Conservation (phyloP, 805 yeast species). For the Pichia heedii region DNA sequence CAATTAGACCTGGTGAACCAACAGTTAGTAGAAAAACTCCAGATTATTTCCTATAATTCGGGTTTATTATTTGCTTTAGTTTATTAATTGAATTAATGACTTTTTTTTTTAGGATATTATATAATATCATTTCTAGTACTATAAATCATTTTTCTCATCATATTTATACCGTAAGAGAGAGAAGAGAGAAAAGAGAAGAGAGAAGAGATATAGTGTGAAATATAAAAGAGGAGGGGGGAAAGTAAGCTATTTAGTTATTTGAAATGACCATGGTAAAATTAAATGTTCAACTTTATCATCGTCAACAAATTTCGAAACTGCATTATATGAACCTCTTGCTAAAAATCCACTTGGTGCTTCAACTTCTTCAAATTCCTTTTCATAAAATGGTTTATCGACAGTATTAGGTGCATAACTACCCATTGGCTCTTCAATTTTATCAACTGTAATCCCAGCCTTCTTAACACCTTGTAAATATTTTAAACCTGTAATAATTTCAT, state of each 20-base stretch:
- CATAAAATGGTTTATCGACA: slow-evolving; percentile 70
- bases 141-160: too few species aligned
- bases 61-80: neutral
- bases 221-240: too few species aligned
- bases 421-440: slow-evolving; percentile 76
- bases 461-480: slow-evolving; percentile 78
- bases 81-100: neutral
- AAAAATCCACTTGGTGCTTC: slow-evolving; percentile 89
- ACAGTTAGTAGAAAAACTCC: slow-evolving; percentile 96
- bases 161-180: too few species aligned
- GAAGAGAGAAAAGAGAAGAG: too few species aligned
- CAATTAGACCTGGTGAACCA: slow-evolving; percentile 96
- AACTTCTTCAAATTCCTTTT: slow-evolving; percentile 54
- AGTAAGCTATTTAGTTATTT: slow-evolving; percentile 54
- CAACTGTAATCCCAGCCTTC: slow-evolving; percentile 82
- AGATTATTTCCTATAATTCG: slow-evolving; percentile 72
- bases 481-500: slow-evolving; percentile 76
- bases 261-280: slow-evolving; percentile 76
- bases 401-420: slow-evolving; percentile 92
- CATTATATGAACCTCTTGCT: slow-evolving; percentile 80
- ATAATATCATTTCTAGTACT: too few species aligned
- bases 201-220: too few species aligned
- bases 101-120: too few species aligned
- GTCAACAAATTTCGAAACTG: slow-evolving; percentile 74
- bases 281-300: slow-evolving; percentile 74